phyloP scores from a whole-genome alignment of 371 early-diverging fungal species.

The Mortierella polycephala region DNA sequence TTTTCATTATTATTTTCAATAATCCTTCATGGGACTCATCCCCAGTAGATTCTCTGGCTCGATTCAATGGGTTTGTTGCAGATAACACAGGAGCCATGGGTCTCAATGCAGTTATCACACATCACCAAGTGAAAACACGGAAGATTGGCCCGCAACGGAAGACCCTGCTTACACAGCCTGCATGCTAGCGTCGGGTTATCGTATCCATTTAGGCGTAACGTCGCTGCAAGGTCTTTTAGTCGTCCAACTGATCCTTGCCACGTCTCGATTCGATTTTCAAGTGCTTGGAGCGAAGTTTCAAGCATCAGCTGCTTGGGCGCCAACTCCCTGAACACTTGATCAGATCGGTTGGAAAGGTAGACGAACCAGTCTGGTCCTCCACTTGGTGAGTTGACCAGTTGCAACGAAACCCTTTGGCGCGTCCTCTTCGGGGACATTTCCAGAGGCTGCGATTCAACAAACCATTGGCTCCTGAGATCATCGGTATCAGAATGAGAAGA shows the following conservation, averaged over 20 bases:
- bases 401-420: background rate
- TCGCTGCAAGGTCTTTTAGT: slow-evolving; percentile 8
- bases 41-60: slow-evolving; percentile 32
- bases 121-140: slow-evolving; percentile 56
- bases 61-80: slow-evolving; percentile 25
- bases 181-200: slow-evolving; percentile 37
- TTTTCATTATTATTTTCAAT: too few relatives aligned
- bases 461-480: background rate
- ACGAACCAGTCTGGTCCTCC: background rate
- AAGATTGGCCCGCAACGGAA: slow-evolving; percentile 33
- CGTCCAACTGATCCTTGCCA: slow-evolving; percentile 30
- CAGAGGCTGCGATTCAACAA: too few relatives aligned
- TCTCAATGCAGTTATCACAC: slow-evolving; percentile 43
- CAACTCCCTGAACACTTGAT: background rate
- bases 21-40: background rate
- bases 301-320: background rate
- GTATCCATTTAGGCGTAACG: slow-evolving; percentile 15
- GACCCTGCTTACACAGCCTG: slow-evolving; percentile 39
- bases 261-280: slow-evolving; percentile 7
- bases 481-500: background rate
- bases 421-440: background rate
- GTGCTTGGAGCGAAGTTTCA: background rate
- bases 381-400: too few relatives aligned
- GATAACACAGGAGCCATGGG: slow-evolving; percentile 25
- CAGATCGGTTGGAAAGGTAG: background rate